Evolutionary conservation across 2,329 filamentous ascomycete genomes (phyloP).

Genomic region (Trichophaea hybrida): DNA sequence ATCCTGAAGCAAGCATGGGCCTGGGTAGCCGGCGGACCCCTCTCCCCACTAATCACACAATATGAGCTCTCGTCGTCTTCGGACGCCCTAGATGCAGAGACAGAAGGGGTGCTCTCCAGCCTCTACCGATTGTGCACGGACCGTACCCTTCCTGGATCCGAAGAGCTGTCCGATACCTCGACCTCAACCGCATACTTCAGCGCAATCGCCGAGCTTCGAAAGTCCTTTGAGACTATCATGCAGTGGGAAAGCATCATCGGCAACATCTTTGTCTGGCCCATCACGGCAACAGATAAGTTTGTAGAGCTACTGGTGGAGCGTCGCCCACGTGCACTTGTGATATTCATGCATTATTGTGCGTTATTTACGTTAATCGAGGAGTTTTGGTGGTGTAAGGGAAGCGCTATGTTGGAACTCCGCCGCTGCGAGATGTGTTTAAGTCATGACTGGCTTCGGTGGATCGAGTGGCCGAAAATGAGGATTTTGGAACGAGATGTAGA

Average conservation of each 20-base stretch:
- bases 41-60: neutral
- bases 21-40: slow-evolving; percentile 19
- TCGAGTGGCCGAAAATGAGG: slow-evolving; percentile 17
- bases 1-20: slow-evolving; percentile 25
- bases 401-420: slow-evolving; percentile 50
- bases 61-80: neutral
- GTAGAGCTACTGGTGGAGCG: slow-evolving; percentile 46
- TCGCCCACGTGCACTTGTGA: slow-evolving; percentile 47
- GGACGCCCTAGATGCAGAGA: slow-evolving; percentile 1
- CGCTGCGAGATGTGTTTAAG: slow-evolving; percentile 34
- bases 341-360: slow-evolving; percentile 53
- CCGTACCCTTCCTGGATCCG: slow-evolving; percentile 18
- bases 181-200: slow-evolving; percentile 15
- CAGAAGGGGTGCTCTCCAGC: slow-evolving; percentile 13
- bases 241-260: neutral
- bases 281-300: slow-evolving; percentile 47
- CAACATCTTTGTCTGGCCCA: slow-evolving; percentile 33
- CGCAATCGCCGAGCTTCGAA: slow-evolving; percentile 14
- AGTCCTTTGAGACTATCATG: slow-evolving; percentile 7
- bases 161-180: slow-evolving; percentile 18
- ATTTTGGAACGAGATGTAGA: slow-evolving; percentile 2
- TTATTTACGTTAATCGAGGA: slow-evolving; percentile 47
- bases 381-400: slow-evolving; percentile 57
- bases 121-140: slow-evolving; percentile 29
- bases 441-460: slow-evolving; percentile 17